Evolutionary conservation across 768 basidiomycete species (phyloP).

Genomic region (Clitopilus passeckerianus): DNA sequence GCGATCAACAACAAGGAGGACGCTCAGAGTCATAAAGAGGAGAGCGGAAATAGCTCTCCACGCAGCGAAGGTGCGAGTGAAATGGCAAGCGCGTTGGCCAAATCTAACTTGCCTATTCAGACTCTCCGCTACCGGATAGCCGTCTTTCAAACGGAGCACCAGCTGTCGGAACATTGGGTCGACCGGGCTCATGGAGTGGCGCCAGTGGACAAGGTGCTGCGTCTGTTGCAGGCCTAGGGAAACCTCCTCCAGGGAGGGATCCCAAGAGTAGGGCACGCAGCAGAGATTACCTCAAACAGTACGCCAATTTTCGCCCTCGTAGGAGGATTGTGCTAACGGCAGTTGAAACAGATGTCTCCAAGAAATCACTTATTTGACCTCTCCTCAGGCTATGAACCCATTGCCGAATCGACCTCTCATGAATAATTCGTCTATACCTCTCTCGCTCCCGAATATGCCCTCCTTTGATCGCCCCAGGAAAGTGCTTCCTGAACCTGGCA

Average conservation of each 20-base stretch:
- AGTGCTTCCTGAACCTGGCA: conserved; percentile 67
- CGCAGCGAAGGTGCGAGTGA: conserved; percentile 67
- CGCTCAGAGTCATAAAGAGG: conserved; percentile 67
- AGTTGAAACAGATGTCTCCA: conserved; percentile 72
- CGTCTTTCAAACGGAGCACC: conserved; percentile 61
- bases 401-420: conserved; percentile 81
- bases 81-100: conserved; percentile 1
- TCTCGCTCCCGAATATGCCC: conserved; percentile 66
- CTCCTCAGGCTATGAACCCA: conserved; percentile 96
- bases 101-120: conserved; percentile 28
- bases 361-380: conserved; percentile 97
- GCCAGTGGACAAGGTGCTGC: conserved; percentile 40
- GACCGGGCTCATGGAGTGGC: conserved; percentile 55
- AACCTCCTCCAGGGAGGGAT: conserved; percentile 78
- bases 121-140: conserved; percentile 68
- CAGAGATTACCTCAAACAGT: conserved; percentile 97
- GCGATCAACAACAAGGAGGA: conserved; percentile 61
- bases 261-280: conserved; percentile 94
- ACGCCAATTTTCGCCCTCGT: conserved; percentile 19
- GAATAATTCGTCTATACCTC: conserved; percentile 57
- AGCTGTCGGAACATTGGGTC: conserved; percentile 36
- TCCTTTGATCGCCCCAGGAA: conserved; percentile 82
- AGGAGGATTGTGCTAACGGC: conserved; percentile 5
- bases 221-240: conserved; percentile 49
- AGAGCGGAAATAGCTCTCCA: conserved; percentile 78